Percentiles rank a stretch among this genome's conserved stretches.
These are phyloP conservation scores for Macrophomina tecta DNA, from an alignment of 2,329 filamentous ascomycete species.

Conservation along the genomic window DNA sequence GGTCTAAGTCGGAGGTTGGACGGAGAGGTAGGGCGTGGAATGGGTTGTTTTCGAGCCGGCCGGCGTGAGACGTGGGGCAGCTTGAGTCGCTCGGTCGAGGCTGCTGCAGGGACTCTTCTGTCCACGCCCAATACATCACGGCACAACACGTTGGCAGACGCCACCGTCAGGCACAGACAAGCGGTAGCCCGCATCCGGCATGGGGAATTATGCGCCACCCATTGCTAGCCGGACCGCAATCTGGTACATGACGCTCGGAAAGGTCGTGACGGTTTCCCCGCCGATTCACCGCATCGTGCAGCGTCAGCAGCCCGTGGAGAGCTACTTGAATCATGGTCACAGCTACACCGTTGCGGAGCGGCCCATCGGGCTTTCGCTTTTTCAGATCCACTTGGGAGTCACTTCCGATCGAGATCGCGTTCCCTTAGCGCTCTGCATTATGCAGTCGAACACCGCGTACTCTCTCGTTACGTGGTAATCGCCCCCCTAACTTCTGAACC, in stretches of 20 bases:
- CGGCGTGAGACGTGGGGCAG: conserved; percentile 27
- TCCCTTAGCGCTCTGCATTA: not conserved
- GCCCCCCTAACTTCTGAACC: not conserved
- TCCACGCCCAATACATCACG: conserved; percentile 20
- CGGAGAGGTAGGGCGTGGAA: conserved; percentile 26
- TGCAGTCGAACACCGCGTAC: not conserved
- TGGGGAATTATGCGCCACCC: conserved; percentile 2
- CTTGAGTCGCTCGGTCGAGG: conserved; percentile 21
- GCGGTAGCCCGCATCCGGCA: conserved; percentile 10
- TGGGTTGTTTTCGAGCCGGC: conserved; percentile 21
- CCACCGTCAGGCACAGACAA: conserved; percentile 16
- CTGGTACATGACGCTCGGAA: not conserved
- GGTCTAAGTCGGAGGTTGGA: conserved; percentile 8
- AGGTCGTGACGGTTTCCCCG: not conserved
- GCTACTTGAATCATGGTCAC: conserved; percentile 19
- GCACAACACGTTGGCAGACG: conserved; percentile 20
- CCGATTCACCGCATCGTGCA: conserved; percentile 14
- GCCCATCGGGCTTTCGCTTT: not conserved
- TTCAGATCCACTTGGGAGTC: conserved; percentile 9
- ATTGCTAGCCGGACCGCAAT: conserved; percentile 4
- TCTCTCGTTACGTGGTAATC: not conserved
- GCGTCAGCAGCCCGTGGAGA: conserved; percentile 7
- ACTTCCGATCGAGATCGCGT: conserved; percentile 14
- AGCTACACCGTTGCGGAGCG: conserved; percentile 8
- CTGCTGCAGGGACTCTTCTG: conserved; percentile 24